Evolutionary conservation across 1,284 basidiomycete species (phyloP).

Genomic region (Microbotryum intermedium): DNA sequence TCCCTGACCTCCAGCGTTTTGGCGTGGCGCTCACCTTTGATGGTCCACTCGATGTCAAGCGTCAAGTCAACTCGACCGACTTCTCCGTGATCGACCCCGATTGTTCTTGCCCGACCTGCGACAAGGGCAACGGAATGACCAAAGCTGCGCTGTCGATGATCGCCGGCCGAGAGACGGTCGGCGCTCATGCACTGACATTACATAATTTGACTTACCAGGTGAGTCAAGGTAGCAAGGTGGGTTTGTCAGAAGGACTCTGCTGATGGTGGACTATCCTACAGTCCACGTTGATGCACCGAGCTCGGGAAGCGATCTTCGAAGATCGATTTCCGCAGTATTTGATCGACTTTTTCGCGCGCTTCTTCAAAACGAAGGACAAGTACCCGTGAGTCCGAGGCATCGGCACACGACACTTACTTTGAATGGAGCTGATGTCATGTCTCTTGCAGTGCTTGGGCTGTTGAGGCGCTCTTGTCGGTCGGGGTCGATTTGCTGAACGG

Average conservation of each 20-base stretch:
- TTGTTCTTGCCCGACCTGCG: conserved; percentile 73
- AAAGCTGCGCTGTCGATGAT: conserved; percentile 62
- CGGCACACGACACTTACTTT: no score
- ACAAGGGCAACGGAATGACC: conserved; percentile 47
- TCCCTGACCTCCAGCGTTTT: conserved; percentile 47
- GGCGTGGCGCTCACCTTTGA: conserved; percentile 69
- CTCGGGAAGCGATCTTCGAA: conserved; percentile 63
- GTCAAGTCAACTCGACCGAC: conserved; percentile 60
- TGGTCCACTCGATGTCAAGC: conserved; percentile 70
- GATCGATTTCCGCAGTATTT: conserved; percentile 67
- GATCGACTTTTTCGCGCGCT: conserved; percentile 59
- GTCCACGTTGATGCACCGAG: conserved; percentile 57
- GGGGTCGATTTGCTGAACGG: conserved; percentile 24
- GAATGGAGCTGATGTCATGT: neutral
- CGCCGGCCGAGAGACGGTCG: conserved; percentile 64
- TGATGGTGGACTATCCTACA: neutral
- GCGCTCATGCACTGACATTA: conserved; percentile 49
- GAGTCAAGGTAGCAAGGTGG: no score
- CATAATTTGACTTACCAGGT: conserved; percentile 27
- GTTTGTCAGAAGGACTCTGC: no score
- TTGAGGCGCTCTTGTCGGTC: conserved; percentile 27
- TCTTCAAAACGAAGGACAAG: conserved; percentile 41
- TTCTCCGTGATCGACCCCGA: conserved; percentile 58
- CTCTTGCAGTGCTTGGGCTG: conserved; percentile 22
- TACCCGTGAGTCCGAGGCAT: conserved; percentile 27